These are phyloP conservation scores for Scutellaria barbata DNA, from an alignment of 257 asterid species.

Conservation along the genomic window DNA sequence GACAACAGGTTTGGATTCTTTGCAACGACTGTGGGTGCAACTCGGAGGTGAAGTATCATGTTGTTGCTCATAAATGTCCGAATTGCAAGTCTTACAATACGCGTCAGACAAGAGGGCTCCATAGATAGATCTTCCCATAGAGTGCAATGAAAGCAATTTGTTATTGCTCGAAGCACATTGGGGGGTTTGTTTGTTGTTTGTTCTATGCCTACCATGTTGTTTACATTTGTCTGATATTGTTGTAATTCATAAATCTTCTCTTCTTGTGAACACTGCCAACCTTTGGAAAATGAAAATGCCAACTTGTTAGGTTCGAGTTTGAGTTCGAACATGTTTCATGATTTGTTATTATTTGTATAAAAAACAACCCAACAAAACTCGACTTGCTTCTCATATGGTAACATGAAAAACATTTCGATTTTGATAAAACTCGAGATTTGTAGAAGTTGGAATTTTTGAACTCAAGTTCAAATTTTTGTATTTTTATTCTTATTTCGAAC, in stretches of 20 bases:
- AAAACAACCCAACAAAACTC: too few relatives aligned
- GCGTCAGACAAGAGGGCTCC: slow-evolving; percentile 52
- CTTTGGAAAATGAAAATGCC: too few relatives aligned
- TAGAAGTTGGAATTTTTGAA: too few relatives aligned
- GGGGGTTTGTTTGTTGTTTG: neutral
- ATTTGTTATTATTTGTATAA: too few relatives aligned
- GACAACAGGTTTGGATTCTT: slow-evolving; percentile 65
- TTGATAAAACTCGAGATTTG: too few relatives aligned
- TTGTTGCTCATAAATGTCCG: slow-evolving; percentile 73
- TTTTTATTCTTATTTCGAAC: too few relatives aligned
- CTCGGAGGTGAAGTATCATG: slow-evolving; percentile 62
- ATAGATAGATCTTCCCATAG: slow-evolving; percentile 4
- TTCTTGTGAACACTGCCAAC: too few relatives aligned
- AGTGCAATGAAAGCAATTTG: slow-evolving; percentile 39
- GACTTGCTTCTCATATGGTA: too few relatives aligned
- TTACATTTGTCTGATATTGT: neutral
- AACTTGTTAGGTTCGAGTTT: too few relatives aligned
- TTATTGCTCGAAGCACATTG: slow-evolving; percentile 35
- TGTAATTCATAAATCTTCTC: neutral
- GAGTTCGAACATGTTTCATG: too few relatives aligned
- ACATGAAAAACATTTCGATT: too few relatives aligned
- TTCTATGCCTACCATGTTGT: neutral
- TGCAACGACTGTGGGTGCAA: slow-evolving; percentile 71
- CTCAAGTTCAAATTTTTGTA: too few relatives aligned
- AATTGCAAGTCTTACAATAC: slow-evolving; percentile 75